Base-by-base conservation (phyloP, 225 moss, liverwort and hornwort genomes). In the Lunularia cruciata region DNA sequence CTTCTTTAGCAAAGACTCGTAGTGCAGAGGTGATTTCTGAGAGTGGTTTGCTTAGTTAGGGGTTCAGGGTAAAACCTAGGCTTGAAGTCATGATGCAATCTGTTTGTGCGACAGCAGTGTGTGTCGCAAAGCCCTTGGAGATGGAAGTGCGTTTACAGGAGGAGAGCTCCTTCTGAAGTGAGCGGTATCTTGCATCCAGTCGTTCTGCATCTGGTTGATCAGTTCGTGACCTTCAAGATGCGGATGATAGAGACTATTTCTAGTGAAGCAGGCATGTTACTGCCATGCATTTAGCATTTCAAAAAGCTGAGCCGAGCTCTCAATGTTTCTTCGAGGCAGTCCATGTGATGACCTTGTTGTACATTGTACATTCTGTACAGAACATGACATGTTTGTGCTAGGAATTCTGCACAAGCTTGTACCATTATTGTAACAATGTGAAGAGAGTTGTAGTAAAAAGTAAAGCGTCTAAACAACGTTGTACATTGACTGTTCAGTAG, bases 381-480 rank as follows among this genome's bases (percentile, higher is more conserved):
- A 46, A 64, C 16, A 49, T 16, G 25, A 63, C 43, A 42, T 42
- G 11, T 45, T 30, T 46, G 46, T 46, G 45, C 63, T 45, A 31
- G 63, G 46, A 46, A 45, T 45, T 11, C 42, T 30, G 63, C 63
- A n/a, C 63, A 45, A 47, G 63, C 63, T 64, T 64, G 63, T 64
- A 47, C 38, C 30, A 49, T 49, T 49, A 18, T n/a, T 49, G 16
- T 6, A 16, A n/a, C 49, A 18, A 49, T 18, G 20, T 49, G 18
- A 49, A 49, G 43, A 43, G 1, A 11, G 42, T 60, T 37, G 9
- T 60, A 60, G 37, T 37, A 37, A 38, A 60, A 38, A 60, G 2
- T 35, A n/a, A n/a, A n/a, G n/a, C n/a, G n/a, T n/a, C n/a, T n/a
- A n/a, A n/a, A n/a, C n/a, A n/a, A n/a, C n/a, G n/a, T n/a, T n/a